These are phyloP conservation scores for Rhododendron ovatum DNA, from an alignment of 148 eudicot species.

Conservation along the genomic window DNA sequence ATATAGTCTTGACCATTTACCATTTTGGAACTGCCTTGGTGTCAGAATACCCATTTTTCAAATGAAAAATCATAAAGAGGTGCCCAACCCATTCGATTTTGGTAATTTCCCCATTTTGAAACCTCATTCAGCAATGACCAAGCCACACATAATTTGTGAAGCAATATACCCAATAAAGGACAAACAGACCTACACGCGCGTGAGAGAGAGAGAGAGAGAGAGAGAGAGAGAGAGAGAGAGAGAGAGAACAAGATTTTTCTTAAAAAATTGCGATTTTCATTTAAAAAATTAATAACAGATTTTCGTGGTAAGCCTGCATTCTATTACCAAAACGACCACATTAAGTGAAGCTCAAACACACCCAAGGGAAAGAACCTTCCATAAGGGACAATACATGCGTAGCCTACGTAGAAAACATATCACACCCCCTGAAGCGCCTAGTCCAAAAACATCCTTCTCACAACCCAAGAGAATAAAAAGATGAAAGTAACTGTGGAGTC, in stretches of 20 bases:
- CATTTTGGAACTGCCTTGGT: background rate
- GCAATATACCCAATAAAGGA: background rate
- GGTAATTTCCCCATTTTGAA: background rate
- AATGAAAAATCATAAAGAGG: background rate
- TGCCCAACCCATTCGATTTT: background rate
- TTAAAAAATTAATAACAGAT: background rate
- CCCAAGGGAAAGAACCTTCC: background rate
- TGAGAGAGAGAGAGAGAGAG: too few relatives aligned
- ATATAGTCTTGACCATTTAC: background rate
- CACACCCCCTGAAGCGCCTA: background rate
- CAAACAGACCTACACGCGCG: background rate
- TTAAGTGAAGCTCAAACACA: background rate
- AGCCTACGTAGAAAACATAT: background rate
- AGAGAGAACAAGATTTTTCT: background rate
- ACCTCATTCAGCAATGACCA: background rate
- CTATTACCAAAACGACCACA: background rate
- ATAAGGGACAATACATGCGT: background rate
- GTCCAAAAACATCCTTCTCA: background rate
- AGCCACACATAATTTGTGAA: background rate
- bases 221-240: background rate
- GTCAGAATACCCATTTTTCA: background rate
- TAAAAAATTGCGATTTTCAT: background rate
- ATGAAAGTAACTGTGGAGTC: background rate
- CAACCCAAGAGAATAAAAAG: background rate
- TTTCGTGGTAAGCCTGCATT: background rate